Percentiles rank a stretch among this genome's conserved stretches.
Conservation (phyloP, 2,329 filamentous ascomycete genomes). For the Talaromyces sp. region DNA sequence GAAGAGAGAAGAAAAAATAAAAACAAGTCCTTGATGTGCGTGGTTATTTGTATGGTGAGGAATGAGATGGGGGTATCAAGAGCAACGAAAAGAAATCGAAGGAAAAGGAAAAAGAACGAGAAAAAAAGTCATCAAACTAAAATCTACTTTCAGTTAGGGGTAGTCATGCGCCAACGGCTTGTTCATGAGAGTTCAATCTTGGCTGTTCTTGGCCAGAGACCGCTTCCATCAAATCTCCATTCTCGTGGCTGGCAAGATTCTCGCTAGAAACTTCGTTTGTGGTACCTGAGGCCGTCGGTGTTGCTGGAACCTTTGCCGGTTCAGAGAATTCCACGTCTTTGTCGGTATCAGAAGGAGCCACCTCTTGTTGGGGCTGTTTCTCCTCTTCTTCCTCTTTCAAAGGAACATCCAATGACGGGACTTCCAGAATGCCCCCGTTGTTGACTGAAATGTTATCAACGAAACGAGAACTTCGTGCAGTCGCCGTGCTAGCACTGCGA, state of each 20-base stretch:
- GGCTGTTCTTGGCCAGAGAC: constrained; percentile 22
- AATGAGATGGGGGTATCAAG: constrained; percentile 17
- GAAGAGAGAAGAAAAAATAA: neutral
- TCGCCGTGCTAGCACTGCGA: constrained; percentile 64
- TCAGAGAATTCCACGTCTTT: neutral
- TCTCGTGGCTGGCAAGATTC: constrained; percentile 3
- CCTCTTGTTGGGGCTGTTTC: neutral
- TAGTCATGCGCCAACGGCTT: constrained; percentile 29
- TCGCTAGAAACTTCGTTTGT: constrained; percentile 5
- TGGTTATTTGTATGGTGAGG: neutral
- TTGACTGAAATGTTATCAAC: constrained; percentile 26
- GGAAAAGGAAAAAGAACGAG: constrained; percentile 15
- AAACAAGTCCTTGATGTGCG: constrained; percentile 1
- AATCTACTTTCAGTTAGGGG: neutral
- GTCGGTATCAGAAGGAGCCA: neutral
- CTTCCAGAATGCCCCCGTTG: constrained; percentile 24
- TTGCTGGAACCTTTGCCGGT: neutral
- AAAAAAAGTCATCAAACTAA: constrained; percentile 9
- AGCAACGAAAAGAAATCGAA: constrained; percentile 3
- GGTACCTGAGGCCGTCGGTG: neutral
- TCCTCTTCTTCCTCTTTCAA: constrained; percentile 2
- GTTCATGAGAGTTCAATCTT: constrained; percentile 24
- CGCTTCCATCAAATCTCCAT: constrained; percentile 16
- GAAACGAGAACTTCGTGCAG: constrained; percentile 52
- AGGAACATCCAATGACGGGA: constrained; percentile 17